phyloP scores from a whole-genome alignment of 2,329 filamentous ascomycete species.

The Cladosporium sp. region DNA sequence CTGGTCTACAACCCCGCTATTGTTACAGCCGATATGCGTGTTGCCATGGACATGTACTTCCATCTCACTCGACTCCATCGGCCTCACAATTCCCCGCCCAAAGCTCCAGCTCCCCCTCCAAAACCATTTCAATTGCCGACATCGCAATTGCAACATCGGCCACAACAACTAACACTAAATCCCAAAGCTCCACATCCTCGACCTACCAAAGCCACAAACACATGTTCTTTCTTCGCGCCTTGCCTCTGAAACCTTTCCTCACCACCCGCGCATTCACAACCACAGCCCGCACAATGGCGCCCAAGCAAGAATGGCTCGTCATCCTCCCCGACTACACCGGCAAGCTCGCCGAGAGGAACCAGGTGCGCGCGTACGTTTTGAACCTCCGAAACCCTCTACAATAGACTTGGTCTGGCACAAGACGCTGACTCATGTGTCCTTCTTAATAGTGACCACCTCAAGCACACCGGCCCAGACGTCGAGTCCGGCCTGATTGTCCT shows the following conservation, averaged over 20 bases:
- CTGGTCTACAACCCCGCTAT: background rate
- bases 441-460: slow-evolving; percentile 54
- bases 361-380: slow-evolving; percentile 40
- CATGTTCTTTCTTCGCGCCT: slow-evolving; percentile 12
- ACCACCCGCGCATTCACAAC: slow-evolving; percentile 25
- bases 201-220: background rate
- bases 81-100: background rate
- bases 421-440: background rate
- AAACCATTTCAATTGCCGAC: slow-evolving; percentile 16
- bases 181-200: background rate
- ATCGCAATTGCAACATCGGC: slow-evolving; percentile 15
- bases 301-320: slow-evolving; percentile 52
- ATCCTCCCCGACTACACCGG: slow-evolving; percentile 49
- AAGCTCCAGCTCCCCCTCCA: background rate
- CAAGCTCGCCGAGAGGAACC: slow-evolving; percentile 45
- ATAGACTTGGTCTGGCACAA: slow-evolving; percentile 33
- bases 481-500: slow-evolving; percentile 61
- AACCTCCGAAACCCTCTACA: background rate
- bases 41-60: background rate
- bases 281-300: slow-evolving; percentile 29
- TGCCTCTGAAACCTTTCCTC: background rate
- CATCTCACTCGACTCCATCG: background rate
- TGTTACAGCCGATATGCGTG: background rate
- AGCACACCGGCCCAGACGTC: slow-evolving; percentile 53
- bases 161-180: background rate